Evolutionary conservation across 2,329 filamentous ascomycete genomes (phyloP).

Genomic region (Verticillium isaacii): DNA sequence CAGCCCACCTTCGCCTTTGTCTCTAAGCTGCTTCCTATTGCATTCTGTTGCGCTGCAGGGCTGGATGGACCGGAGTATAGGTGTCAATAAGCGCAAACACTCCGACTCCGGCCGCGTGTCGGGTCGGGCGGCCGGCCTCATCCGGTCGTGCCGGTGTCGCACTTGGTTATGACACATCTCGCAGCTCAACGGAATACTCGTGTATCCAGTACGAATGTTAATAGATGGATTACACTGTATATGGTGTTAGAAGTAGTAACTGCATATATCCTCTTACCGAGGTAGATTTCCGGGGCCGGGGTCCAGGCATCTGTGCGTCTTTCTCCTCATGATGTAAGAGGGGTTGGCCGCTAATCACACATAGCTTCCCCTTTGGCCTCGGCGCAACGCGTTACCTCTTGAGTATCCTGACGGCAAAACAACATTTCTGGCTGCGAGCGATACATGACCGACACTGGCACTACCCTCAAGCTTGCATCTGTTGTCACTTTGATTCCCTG

Average conservation of each 20-base stretch:
- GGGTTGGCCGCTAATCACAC: neutral
- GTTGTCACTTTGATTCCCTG: neutral
- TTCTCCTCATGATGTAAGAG: neutral
- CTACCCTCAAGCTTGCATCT: too few species aligned
- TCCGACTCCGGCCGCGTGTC: slow-evolving; percentile 2
- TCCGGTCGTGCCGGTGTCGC: neutral
- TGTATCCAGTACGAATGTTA: too few species aligned
- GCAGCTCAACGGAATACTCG: too few species aligned
- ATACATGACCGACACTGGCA: neutral
- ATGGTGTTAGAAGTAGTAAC: too few species aligned
- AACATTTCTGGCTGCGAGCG: neutral
- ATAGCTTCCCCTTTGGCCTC: neutral
- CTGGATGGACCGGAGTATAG: neutral
- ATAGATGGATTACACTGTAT: too few species aligned
- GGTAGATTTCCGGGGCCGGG: neutral
- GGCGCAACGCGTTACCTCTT: neutral
- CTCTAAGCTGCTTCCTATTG: too few species aligned
- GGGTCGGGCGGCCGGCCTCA: neutral
- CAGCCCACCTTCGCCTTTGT: too few species aligned
- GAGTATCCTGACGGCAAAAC: neutral
- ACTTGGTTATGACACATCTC: neutral
- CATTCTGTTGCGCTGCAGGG: neutral
- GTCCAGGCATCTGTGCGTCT: too few species aligned
- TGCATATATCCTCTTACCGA: neutral
- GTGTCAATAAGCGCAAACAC: neutral